A percentile compares a stretch with the other conserved stretches of the same genome.
These are phyloP conservation scores for Phytophthora pisi DNA, from an alignment of 352 stramenopile genomes.

Conservation along the genomic window DNA sequence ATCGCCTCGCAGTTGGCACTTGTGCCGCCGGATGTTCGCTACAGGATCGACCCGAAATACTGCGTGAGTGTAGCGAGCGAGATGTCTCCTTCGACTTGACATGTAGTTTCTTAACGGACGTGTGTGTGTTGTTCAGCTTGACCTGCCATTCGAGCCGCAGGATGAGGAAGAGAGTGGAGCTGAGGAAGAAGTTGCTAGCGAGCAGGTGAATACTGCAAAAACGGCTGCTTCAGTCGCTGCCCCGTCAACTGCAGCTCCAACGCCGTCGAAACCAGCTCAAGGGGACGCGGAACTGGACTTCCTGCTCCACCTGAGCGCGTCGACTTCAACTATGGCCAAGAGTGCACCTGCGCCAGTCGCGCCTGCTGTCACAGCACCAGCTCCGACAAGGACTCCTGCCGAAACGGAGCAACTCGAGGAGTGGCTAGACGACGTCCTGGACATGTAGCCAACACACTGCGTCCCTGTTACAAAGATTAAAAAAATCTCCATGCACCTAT, in stretches of 20 bases:
- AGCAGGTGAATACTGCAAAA: not conserved
- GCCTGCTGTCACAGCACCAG: constrained; percentile 1
- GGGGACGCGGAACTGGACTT: constrained; percentile 45
- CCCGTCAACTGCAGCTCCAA: not conserved
- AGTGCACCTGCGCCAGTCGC: not conserved
- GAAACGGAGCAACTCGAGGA: constrained; percentile 60
- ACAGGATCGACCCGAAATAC: constrained; percentile 77
- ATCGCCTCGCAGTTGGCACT: constrained; percentile 60
- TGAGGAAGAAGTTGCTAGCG: constrained; percentile 7
- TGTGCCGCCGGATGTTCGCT: constrained; percentile 56
- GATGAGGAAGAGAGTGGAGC: constrained; percentile 18
- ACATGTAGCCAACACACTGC: constrained; percentile 21
- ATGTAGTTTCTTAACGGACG: not conserved
- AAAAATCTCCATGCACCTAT: constrained; percentile 6
- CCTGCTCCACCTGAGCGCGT: constrained; percentile 48
- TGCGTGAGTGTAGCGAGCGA: constrained; percentile 48
- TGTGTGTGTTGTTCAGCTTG: constrained; percentile 27
- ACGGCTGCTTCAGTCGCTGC: not conserved
- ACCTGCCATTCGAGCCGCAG: constrained; percentile 47
- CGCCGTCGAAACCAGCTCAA: constrained; percentile 3
- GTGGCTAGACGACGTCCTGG: constrained; percentile 74
- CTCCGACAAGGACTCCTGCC: constrained; percentile 15
- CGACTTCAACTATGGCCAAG: constrained; percentile 17
- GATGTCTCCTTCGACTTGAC: not conserved
- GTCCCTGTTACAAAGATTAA: too few relatives aligned